Base-by-base conservation (phyloP, 2,329 filamentous ascomycete species). In the Sporothrix humicola region DNA sequence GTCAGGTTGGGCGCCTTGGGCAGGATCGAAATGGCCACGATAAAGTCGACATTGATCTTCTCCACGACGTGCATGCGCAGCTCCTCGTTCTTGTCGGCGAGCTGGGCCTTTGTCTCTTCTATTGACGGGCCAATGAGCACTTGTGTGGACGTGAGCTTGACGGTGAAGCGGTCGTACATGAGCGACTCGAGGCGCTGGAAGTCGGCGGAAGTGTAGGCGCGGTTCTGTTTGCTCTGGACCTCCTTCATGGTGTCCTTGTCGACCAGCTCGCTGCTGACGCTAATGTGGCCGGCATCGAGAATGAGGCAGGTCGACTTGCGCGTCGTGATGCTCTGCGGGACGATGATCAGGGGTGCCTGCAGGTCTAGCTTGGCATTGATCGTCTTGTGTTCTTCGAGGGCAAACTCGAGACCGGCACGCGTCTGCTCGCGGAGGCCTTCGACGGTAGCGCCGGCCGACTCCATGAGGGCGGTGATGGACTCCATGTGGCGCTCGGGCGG, bases 401-500 rank as follows among this genome's bases (percentile, higher is more conserved):
- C 97, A 82, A 98, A 99, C 81, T 99, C 95, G 48, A 99, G 88
- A 37, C 96, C 95, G 69, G 96, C 95, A 80, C 97, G 89, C 4
- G 97, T 99, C 83, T 99, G 97, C 81, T 98, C 95, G 48, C 97
- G 89, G 74, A 99, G 86, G 8, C 95, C 95, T 82, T 99, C 95
- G 0, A 99, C 95, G 0, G 96, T 99, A 1, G 95, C 95, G 31
- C 96, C 95, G 5, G 96, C 96, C 65, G 92, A 94, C 82, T 99
- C 97, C 90, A 99, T 93, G 73, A 99, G 87, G 1, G 96, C 97
- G 13, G 91, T 92, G 77, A 99, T 98, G 10, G 96, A 99, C 80
- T 99, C 96, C 95, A 99, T 98, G 80, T 99, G 97, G 69, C 95
- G 89, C 81, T 98, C 95, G 0, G 96, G 97, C 0, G 96, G 96